Conservation (phyloP, 306 rosid species). For the Boehmeria nivea region DNA sequence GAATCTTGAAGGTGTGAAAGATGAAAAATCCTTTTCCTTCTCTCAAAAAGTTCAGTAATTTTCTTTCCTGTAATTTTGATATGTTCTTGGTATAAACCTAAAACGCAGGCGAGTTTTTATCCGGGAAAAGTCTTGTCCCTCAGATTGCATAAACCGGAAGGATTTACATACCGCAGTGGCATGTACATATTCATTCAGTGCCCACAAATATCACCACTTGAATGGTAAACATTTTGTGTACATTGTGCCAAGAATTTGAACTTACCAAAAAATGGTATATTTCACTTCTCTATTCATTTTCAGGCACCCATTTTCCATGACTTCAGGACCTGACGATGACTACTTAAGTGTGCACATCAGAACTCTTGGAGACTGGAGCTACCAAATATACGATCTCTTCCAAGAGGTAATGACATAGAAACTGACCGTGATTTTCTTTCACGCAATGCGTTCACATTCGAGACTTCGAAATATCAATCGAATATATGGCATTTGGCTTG, state of each 20-base stretch:
- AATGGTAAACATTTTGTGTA: constrained; percentile 45
- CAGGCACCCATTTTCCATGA: constrained; percentile 96
- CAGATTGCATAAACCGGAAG: constrained; percentile 72
- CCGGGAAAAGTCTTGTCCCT: constrained; percentile 77
- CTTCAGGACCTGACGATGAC: constrained; percentile 81
- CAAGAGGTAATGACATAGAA: constrained; percentile 50
- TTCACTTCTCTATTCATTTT: constrained; percentile 21
- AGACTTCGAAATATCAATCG: too few relatives aligned
- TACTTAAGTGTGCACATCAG: constrained; percentile 79
- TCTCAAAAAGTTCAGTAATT: not conserved
- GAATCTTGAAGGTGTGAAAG: constrained; percentile 55
- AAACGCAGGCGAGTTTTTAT: constrained; percentile 52
- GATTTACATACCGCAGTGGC: constrained; percentile 73
- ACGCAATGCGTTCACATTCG: too few relatives aligned
- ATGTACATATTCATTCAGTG: constrained; percentile 85
- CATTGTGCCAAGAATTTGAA: not conserved
- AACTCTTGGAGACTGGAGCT: constrained; percentile 87
- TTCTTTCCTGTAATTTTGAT: not conserved
- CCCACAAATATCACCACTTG: constrained; percentile 76
- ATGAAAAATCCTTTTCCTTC: not conserved
- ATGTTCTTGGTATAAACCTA: not conserved
- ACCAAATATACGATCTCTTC: constrained; percentile 56
- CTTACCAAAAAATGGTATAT: not conserved
- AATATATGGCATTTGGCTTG: too few relatives aligned
- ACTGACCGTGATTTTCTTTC: too few relatives aligned